phyloP scores from a whole-genome alignment of 495 filamentous ascomycete genomes.

The Aspergillus avenaceus region DNA sequence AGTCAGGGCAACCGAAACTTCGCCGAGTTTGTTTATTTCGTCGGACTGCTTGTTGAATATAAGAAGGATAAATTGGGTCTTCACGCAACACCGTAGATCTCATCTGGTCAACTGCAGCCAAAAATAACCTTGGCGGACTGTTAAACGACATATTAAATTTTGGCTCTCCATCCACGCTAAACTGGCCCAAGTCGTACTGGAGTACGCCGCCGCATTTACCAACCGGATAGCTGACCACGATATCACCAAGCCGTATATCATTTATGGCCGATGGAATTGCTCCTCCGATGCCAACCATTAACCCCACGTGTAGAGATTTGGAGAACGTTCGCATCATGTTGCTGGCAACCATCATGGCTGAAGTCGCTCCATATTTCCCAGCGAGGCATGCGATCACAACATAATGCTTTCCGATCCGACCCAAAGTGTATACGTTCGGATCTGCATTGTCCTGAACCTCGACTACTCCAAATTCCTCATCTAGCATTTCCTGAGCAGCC shows the following conservation, averaged over 20 bases:
- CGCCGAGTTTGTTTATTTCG: conserved; percentile 17
- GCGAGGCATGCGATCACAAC: conserved; percentile 39
- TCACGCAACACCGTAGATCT: conserved; percentile 17
- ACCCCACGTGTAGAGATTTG: conserved; percentile 29
- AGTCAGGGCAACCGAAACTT: conserved; percentile 1
- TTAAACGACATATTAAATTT: conserved; percentile 22
- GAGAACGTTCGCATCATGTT: conserved; percentile 40
- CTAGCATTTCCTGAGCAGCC: conserved; percentile 44
- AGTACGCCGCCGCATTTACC: conserved; percentile 1
- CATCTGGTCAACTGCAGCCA: conserved; percentile 21
- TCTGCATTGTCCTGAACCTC: conserved; percentile 18
- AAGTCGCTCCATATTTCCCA: conserved; percentile 34
- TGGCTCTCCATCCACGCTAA: not conserved
- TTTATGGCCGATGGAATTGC: conserved; percentile 27
- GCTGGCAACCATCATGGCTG: conserved; percentile 33
- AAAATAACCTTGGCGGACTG: conserved; percentile 22
- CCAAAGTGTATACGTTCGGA: conserved; percentile 37
- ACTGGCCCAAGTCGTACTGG: not conserved
- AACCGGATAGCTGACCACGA: conserved; percentile 19
- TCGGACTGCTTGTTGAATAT: conserved; percentile 11
- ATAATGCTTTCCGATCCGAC: conserved; percentile 38
- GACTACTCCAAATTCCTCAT: conserved; percentile 36
- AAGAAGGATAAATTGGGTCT: conserved; percentile 10
- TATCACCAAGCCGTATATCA: conserved; percentile 39
- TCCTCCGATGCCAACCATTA: conserved; percentile 44